phyloP scores from a whole-genome alignment of 2,329 filamentous ascomycete species.

The Xylaria polymorpha region DNA sequence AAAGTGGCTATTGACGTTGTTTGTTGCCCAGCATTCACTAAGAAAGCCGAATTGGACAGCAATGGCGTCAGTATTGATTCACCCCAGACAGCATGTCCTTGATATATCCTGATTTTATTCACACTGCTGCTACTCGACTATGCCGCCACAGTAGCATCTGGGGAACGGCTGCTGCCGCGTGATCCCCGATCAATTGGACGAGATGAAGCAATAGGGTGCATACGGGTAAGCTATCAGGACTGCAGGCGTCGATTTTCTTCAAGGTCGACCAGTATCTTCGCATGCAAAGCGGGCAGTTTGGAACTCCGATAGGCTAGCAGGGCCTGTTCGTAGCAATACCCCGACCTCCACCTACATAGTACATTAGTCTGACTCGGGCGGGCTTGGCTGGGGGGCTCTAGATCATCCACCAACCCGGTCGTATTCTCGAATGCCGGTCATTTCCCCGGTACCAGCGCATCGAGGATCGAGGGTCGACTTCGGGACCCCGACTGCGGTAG shows the following conservation, averaged over 20 bases:
- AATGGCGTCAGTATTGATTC: too few species aligned
- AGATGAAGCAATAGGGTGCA: slow-evolving; percentile 20
- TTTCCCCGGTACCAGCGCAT: slow-evolving; percentile 12
- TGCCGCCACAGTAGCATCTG: slow-evolving; percentile 10
- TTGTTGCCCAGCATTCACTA: background rate
- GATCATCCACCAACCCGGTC: slow-evolving; percentile 24
- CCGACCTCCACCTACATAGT: slow-evolving; percentile 4
- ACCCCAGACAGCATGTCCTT: background rate
- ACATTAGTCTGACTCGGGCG: slow-evolving; percentile 18
- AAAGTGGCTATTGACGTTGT: background rate
- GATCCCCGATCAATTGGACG: slow-evolving; percentile 14
- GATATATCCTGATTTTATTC: slow-evolving; percentile 3
- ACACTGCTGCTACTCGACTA: background rate
- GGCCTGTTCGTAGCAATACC: slow-evolving; percentile 14
- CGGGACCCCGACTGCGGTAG: background rate
- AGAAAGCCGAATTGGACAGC: background rate
- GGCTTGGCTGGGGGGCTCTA: slow-evolving; percentile 15
- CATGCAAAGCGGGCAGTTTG: slow-evolving; percentile 1
- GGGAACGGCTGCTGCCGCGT: slow-evolving; percentile 16
- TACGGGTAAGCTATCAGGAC: slow-evolving; percentile 5
- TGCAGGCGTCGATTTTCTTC: background rate
- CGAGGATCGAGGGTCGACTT: background rate
- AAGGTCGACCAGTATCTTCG: background rate
- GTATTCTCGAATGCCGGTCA: slow-evolving; percentile 7
- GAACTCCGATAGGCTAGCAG: slow-evolving; percentile 20